Evolutionary conservation across 352 stramenopile species (phyloP).

Genomic region (Globisporangium emineosum): DNA sequence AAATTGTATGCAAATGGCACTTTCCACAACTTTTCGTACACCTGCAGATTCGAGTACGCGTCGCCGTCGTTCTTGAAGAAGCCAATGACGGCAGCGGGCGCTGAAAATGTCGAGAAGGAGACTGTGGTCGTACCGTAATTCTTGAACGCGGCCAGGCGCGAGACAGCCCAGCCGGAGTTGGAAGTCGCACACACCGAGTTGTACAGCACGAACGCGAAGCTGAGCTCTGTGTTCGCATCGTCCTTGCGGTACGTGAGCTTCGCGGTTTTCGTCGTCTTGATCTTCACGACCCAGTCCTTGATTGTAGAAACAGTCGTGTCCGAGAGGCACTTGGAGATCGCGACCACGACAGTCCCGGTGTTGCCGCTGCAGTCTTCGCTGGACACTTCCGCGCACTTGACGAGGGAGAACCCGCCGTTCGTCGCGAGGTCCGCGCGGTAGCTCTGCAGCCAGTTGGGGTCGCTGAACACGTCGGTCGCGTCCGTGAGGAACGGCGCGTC

Average conservation of each 20-base stretch:
- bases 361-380: constrained; percentile 9
- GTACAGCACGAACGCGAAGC: constrained; percentile 12
- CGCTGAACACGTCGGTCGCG: constrained; percentile 5
- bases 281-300: constrained; percentile 5
- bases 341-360: constrained; percentile 1
- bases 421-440: constrained; percentile 1
- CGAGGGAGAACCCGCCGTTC: constrained; percentile 6
- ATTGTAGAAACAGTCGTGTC: constrained; percentile 12
- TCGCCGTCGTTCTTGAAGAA: constrained; percentile 15
- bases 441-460: constrained; percentile 16
- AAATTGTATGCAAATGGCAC: constrained; percentile 16
- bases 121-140: neutral
- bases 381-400: constrained; percentile 12
- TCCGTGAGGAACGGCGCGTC: constrained; percentile 9
- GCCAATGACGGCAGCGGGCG: neutral
- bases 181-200: neutral
- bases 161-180: neutral
- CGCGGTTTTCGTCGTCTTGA: neutral
- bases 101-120: neutral
- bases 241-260: constrained; percentile 10
- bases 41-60: constrained; percentile 9
- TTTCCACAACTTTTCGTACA: neutral
- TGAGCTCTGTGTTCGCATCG: constrained; percentile 13
- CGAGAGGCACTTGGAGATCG: constrained; percentile 16
- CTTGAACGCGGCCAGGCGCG: constrained; percentile 4